phyloP scores from a whole-genome alignment of 2,329 filamentous ascomycete genomes.

The Podosphaera fusca region DNA sequence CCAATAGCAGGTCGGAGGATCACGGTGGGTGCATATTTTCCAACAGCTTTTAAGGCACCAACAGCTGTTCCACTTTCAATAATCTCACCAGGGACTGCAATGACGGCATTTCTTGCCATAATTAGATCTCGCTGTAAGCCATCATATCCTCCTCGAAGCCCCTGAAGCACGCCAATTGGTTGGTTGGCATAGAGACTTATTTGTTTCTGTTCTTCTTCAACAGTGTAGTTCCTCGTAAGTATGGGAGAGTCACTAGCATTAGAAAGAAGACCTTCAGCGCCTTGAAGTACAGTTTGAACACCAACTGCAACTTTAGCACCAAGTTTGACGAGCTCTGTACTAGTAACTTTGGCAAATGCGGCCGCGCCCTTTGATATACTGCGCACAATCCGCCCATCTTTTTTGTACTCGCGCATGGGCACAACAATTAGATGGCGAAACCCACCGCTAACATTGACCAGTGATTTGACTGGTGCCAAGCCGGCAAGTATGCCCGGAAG shows the following conservation, averaged over 20 bases:
- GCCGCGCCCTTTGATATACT: slow-evolving; percentile 78
- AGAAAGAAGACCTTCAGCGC: slow-evolving; percentile 58
- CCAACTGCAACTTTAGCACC: slow-evolving; percentile 88
- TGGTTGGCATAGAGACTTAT: slow-evolving; percentile 89
- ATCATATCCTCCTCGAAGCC: slow-evolving; percentile 59
- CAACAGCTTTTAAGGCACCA: slow-evolving; percentile 57
- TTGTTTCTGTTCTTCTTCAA: slow-evolving; percentile 49
- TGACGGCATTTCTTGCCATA: slow-evolving; percentile 69
- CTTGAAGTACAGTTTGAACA: slow-evolving; percentile 78
- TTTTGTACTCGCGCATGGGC: slow-evolving; percentile 77
- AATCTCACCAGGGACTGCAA: slow-evolving; percentile 78
- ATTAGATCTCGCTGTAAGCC: slow-evolving; percentile 74
- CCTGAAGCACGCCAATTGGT: slow-evolving; percentile 69
- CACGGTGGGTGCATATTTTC: slow-evolving; percentile 71
- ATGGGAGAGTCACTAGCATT: slow-evolving; percentile 16
- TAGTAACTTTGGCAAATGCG: slow-evolving; percentile 80
- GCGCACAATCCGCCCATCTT: slow-evolving; percentile 77
- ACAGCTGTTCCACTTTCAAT: slow-evolving; percentile 67
- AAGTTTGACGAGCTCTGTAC: slow-evolving; percentile 79
- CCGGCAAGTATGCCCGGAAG: slow-evolving; percentile 74
- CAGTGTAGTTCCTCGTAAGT: slow-evolving; percentile 32
- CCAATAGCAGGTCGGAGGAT: slow-evolving; percentile 80
- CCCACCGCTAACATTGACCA: slow-evolving; percentile 78
- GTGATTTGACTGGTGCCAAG: slow-evolving; percentile 65
- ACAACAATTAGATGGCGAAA: slow-evolving; percentile 72